phyloP scores from a whole-genome alignment of 352 stramenopile genomes.

The Blastocystis sp. region DNA sequence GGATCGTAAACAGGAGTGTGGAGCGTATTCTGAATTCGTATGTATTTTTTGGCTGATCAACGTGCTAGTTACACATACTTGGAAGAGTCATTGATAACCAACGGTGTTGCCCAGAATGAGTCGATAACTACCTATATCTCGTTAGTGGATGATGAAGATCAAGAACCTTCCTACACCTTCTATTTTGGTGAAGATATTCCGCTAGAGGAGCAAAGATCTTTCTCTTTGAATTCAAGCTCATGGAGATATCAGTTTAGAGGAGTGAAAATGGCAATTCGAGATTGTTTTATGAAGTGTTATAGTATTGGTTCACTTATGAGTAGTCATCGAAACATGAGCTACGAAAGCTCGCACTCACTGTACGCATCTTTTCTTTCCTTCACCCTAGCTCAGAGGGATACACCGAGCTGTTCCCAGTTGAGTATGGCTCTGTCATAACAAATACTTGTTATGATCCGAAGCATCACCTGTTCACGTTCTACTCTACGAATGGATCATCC shows the following conservation, averaged over 20 bases:
- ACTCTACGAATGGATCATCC: background rate
- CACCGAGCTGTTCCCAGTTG: background rate
- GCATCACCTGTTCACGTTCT: background rate
- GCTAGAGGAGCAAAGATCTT: background rate
- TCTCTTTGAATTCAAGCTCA: background rate
- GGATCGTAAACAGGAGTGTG: background rate
- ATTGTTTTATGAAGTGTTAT: background rate
- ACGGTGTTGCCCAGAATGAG: background rate
- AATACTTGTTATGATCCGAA: slow-evolving; percentile 35
- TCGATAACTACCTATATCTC: background rate
- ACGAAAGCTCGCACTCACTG: background rate
- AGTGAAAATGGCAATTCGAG: background rate
- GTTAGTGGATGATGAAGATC: background rate
- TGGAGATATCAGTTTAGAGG: background rate
- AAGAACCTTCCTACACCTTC: background rate
- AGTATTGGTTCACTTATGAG: background rate
- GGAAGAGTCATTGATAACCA: background rate
- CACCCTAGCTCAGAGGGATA: background rate
- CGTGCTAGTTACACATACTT: background rate
- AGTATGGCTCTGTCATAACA: background rate
- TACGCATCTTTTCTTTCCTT: background rate
- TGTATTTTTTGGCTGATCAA: background rate
- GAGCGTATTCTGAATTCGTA: background rate
- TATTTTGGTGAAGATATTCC: background rate
- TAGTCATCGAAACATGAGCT: background rate